These are phyloP conservation scores for Monosporascus sp. DNA, from an alignment of 2,329 filamentous ascomycete species.

Conservation along the genomic window DNA sequence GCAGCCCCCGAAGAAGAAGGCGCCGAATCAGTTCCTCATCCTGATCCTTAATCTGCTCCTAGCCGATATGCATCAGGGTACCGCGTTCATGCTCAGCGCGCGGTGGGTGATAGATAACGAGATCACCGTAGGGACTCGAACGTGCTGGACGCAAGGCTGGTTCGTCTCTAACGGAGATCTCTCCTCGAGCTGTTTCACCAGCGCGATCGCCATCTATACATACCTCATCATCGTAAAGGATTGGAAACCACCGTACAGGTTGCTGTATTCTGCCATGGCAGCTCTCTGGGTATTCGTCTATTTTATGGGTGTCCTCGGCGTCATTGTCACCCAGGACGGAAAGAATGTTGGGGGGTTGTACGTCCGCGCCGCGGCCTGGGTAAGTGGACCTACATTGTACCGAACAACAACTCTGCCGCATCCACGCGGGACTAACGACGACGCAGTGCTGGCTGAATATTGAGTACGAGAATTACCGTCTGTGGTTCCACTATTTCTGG, in stretches of 20 bases:
- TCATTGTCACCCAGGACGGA: slow-evolving; percentile 39
- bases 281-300: slow-evolving; percentile 56
- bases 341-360: slow-evolving; percentile 44
- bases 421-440: too few relatives aligned
- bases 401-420: background rate
- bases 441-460: slow-evolving; percentile 56
- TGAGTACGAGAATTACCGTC: slow-evolving; percentile 44
- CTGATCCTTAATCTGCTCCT: slow-evolving; percentile 65
- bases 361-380: slow-evolving; percentile 61
- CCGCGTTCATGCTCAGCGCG: slow-evolving; percentile 59
- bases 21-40: slow-evolving; percentile 62
- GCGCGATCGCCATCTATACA: slow-evolving; percentile 60
- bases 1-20: slow-evolving; percentile 19
- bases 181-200: slow-evolving; percentile 62
- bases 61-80: slow-evolving; percentile 62
- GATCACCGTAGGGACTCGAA: slow-evolving; percentile 46
- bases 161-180: slow-evolving; percentile 63
- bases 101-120: slow-evolving; percentile 51
- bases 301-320: slow-evolving; percentile 47
- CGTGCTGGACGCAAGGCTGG: slow-evolving; percentile 63
- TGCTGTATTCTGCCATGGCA: slow-evolving; percentile 44
- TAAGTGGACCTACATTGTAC: slow-evolving; percentile 24
- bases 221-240: slow-evolving; percentile 57
- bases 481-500: slow-evolving; percentile 59
- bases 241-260: slow-evolving; percentile 43